Conservation (phyloP, 2,329 filamentous ascomycete species). For the Onygena corvina region DNA sequence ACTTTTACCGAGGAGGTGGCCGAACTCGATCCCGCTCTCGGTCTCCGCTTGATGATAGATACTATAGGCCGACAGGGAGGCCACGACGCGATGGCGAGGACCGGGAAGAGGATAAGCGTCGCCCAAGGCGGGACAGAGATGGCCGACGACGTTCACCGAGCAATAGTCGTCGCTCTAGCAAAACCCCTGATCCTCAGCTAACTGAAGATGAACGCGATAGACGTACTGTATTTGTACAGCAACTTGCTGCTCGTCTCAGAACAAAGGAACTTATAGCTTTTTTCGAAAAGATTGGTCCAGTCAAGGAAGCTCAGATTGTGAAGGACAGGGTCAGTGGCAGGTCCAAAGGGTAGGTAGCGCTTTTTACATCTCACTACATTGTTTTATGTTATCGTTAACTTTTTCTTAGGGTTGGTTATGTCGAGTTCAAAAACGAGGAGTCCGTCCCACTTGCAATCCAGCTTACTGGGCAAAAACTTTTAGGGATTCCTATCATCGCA, state of each 20-base stretch:
- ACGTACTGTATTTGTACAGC: constrained; percentile 95
- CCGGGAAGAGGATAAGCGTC: constrained; percentile 35
- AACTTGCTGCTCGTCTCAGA: constrained; percentile 84
- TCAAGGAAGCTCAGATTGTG: constrained; percentile 96
- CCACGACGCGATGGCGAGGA: constrained; percentile 37
- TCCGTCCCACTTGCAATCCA: constrained; percentile 87
- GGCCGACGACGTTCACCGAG: constrained; percentile 35
- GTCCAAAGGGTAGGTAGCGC: constrained; percentile 72
- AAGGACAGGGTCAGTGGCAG: constrained; percentile 94
- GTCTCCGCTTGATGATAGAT: constrained; percentile 52
- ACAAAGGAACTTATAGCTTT: constrained; percentile 88
- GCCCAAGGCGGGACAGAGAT: constrained; percentile 44
- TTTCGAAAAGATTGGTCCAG: constrained; percentile 86
- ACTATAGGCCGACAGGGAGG: constrained; percentile 41
- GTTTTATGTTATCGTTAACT: constrained; percentile 27
- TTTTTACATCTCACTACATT: neutral
- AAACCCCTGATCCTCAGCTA: constrained; percentile 54
- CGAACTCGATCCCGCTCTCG: constrained; percentile 59
- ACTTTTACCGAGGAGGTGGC: constrained; percentile 57
- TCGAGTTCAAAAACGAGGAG: constrained; percentile 95
- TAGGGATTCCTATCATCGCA: constrained; percentile 97
- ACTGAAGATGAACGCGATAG: constrained; percentile 95
- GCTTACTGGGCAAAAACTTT: constrained; percentile 94
- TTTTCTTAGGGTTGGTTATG: constrained; percentile 73
- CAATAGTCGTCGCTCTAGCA: constrained; percentile 31